Evolutionary conservation across 345 rosid genomes (phyloP).

Genomic region (Gynandropsis gynandra): DNA sequence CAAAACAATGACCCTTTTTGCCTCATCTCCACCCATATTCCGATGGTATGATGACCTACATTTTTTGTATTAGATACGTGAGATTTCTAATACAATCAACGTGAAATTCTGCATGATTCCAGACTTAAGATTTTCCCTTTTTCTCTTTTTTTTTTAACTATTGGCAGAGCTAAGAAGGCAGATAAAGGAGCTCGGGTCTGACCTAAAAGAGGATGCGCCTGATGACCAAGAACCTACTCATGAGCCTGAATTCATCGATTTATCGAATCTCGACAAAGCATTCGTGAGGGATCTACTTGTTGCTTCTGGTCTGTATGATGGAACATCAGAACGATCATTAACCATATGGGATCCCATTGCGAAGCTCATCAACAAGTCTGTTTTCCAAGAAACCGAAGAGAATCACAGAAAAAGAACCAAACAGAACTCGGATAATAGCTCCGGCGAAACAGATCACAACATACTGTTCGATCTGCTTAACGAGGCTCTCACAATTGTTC

Average conservation of each 20-base stretch:
- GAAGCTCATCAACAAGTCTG: constrained; percentile 45
- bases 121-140: not conserved
- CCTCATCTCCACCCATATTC: no score
- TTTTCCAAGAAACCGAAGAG: constrained; percentile 57
- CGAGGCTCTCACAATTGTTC: constrained; percentile 50
- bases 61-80: no score
- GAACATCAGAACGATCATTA: constrained; percentile 33
- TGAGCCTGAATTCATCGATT: constrained; percentile 35
- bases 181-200: constrained; percentile 53
- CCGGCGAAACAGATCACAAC: constrained; percentile 33
- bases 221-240: constrained; percentile 28
- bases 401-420: constrained; percentile 30
- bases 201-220: constrained; percentile 27
- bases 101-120: not conserved
- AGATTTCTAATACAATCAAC: no score
- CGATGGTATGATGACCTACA: no score
- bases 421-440: constrained; percentile 17
- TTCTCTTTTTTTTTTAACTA: constrained; percentile 5
- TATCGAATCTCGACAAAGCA: constrained; percentile 48
- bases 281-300: constrained; percentile 73
- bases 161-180: constrained; percentile 62
- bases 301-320: constrained; percentile 67
- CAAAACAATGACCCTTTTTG: no score
- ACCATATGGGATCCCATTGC: constrained; percentile 42
- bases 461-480: constrained; percentile 63